A percentile compares a stretch with the other conserved stretches of the same genome.
These are phyloP conservation scores for Mallotus repandus DNA, from an alignment of 441 rosid species.

Conservation along the genomic window DNA sequence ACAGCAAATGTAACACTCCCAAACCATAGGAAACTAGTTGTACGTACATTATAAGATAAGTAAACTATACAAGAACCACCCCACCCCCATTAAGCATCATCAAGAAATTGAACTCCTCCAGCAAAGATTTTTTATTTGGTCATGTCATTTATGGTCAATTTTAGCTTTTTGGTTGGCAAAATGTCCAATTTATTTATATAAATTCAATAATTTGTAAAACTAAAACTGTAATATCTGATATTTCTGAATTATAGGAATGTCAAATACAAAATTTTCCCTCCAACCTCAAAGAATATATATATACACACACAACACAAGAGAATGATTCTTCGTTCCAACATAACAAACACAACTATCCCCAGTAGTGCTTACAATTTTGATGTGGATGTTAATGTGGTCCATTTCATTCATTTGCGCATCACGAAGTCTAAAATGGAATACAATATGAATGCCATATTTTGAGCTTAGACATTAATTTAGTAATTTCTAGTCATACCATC, in stretches of 20 bases:
- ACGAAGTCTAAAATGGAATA: background rate
- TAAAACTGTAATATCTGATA: no score
- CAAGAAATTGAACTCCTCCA: background rate
- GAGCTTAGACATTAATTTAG: background rate
- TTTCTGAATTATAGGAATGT: no score
- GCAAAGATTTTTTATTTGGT: background rate
- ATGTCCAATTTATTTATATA: background rate
- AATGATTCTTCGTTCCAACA: slow-evolving; percentile 18
- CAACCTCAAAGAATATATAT: no score
- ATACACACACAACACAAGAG: background rate
- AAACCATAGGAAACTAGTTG: background rate
- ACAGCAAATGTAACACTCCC: background rate
- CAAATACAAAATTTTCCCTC: no score
- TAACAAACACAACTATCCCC: slow-evolving; percentile 12
- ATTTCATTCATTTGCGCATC: slow-evolving; percentile 17
- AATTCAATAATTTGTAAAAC: no score
- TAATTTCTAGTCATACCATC: background rate
- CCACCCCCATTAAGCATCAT: no score
- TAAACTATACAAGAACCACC: background rate
- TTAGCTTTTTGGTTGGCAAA: slow-evolving; percentile 10
- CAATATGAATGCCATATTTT: slow-evolving; percentile 9
- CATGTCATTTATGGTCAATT: background rate
- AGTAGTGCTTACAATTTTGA: slow-evolving; percentile 3
- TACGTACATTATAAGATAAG: background rate
- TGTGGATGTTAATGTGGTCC: slow-evolving; percentile 6